A percentile compares a stretch with the other conserved stretches of the same genome.
Evolutionary conservation across 2,329 filamentous ascomycete genomes (phyloP).

Genomic region (Diaporthe batatas): DNA sequence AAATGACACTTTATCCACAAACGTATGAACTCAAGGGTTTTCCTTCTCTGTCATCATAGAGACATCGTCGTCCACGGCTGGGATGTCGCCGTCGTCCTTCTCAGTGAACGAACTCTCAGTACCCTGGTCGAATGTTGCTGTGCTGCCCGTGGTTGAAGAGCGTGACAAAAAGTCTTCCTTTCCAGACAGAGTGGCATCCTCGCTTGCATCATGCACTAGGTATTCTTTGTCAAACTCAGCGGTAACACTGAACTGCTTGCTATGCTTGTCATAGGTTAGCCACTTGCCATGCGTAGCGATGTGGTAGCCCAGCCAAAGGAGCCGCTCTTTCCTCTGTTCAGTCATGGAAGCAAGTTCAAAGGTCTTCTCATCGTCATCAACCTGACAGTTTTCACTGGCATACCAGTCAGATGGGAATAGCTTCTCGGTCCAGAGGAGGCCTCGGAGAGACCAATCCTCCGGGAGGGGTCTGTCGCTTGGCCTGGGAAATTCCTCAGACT

Average conservation of each 20-base stretch:
- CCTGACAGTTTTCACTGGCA: constrained; percentile 57
- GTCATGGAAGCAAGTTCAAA: constrained; percentile 73
- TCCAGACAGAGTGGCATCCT: constrained; percentile 5
- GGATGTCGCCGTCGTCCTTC: constrained; percentile 6
- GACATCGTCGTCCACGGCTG: constrained; percentile 8
- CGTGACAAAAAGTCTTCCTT: constrained; percentile 20
- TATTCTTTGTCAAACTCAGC: constrained; percentile 51
- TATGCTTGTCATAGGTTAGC: constrained; percentile 58
- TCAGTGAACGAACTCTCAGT: neutral
- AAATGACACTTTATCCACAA: neutral
- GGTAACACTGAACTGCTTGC: constrained; percentile 56
- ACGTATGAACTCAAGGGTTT: constrained; percentile 12
- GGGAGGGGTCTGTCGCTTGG: constrained; percentile 69
- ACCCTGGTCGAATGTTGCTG: constrained; percentile 19
- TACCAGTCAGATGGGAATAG: constrained; percentile 75
- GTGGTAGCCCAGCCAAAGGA: constrained; percentile 68
- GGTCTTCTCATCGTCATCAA: constrained; percentile 77
- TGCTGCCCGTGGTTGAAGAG: constrained; percentile 29
- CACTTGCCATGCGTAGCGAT: constrained; percentile 60
- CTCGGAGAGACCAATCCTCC: constrained; percentile 77
- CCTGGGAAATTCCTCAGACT: constrained; percentile 61
- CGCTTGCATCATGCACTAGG: constrained; percentile 5
- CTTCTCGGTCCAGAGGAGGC: constrained; percentile 70
- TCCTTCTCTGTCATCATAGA: constrained; percentile 21
- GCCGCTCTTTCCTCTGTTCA: constrained; percentile 68